Conservation (phyloP, 2,329 filamentous ascomycete genomes). For the Knufia fluminis region DNA sequence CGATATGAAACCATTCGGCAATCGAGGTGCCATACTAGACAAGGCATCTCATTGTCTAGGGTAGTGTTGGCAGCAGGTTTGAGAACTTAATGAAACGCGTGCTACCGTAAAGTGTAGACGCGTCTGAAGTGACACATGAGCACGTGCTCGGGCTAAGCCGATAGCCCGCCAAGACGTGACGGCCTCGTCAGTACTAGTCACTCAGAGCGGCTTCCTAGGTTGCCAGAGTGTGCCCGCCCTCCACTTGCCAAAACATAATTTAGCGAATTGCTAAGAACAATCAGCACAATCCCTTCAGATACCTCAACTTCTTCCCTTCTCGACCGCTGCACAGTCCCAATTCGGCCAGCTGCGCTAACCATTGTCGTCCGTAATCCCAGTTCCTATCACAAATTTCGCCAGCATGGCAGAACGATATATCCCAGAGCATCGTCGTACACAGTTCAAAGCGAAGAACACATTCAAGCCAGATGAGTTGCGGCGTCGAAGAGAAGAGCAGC, state of each 20-base stretch:
- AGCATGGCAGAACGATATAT: constrained; percentile 98
- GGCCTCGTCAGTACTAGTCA: no score
- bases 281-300: constrained; percentile 6
- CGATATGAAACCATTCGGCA: constrained; percentile 35
- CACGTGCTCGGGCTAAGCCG: constrained; percentile 1
- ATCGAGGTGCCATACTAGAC: constrained; percentile 17
- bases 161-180: no score
- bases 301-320: no score
- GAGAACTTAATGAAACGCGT: constrained; percentile 1
- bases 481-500: constrained; percentile 95
- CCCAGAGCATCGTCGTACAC: constrained; percentile 95
- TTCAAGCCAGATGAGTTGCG: constrained; percentile 99
- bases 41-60: neutral
- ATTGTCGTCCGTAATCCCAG: neutral
- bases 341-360: no score
- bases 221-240: constrained; percentile 4
- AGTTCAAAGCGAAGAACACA: constrained; percentile 98
- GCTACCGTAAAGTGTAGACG: neutral
- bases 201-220: constrained; percentile 6
- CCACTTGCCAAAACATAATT: constrained; percentile 9
- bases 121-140: neutral
- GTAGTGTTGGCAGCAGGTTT: neutral
- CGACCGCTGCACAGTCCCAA: neutral
- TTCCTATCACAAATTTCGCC: constrained; percentile 9
- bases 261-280: neutral